Evolutionary conservation across 2,329 filamentous ascomycete genomes (phyloP), one percentile per base, ranked within the genome.

Genomic region (Celoporthe dispersa): DNA sequence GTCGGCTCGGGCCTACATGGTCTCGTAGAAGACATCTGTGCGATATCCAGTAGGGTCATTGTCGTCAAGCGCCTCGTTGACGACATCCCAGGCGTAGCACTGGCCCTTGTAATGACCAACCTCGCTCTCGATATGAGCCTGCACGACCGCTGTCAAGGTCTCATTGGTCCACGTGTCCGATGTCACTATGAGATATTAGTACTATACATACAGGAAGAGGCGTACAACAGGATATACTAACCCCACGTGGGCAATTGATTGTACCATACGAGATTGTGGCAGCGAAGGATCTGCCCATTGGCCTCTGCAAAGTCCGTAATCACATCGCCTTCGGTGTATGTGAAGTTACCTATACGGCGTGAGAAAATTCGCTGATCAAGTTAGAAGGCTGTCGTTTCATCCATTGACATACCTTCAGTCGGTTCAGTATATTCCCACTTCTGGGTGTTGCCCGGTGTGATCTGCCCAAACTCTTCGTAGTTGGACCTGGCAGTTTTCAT

Each of bases 341-440:
- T 85, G 81, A 91, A 92, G 65, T 81, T 76, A 51, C 82, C 84
- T 65, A 83, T 84, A 16, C 19, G 1, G 31, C 35, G 53, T 44
- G 37, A 67, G 41, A n/a, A 60, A 25, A 7, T 16, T 1, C 14
- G 19, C 9, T 14, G 8, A 3, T 22, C n/a, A 19, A 16, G n/a
- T 2, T 5, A 19, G 9, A 37, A 2, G 2, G 12, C 33, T 9
- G 11, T n/a, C n/a, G n/a, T n/a, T n/a, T 3, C 33, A 25, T 3
- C 31, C 6, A 19, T 11, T 22, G 28, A 25, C 12, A 5, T 77
- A 55, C 82, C 83, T 66, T 83, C 84, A 39, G 80, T 77, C 0
- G 88, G 87, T 81, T 93, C 88, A 22, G 84, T 90, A 72, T 84
- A 81, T 71, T 89, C 84, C 89, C 89, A 92, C 83, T 88, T 86